These are phyloP conservation scores for Pelargonium nanum DNA, from an alignment of 345 rosid species.

Conservation along the genomic window DNA sequence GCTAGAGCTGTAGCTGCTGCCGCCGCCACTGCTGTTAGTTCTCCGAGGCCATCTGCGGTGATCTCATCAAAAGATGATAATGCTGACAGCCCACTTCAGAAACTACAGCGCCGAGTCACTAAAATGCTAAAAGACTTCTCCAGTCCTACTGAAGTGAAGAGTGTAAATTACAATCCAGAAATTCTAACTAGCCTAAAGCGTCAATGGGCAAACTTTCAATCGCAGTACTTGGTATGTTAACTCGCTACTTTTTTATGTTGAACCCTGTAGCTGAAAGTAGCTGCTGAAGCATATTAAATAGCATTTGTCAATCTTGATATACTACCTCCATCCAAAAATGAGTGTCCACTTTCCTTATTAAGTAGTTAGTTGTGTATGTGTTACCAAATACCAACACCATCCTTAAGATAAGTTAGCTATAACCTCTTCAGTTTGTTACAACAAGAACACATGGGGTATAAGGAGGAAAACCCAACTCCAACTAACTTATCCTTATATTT, in stretches of 20 bases:
- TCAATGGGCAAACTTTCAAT: conserved; percentile 84
- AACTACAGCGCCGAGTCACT: conserved; percentile 53
- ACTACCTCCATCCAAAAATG: too few relatives aligned
- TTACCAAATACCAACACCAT: too few relatives aligned
- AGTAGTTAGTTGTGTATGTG: too few relatives aligned
- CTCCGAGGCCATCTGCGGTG: conserved; percentile 80
- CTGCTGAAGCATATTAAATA: background rate
- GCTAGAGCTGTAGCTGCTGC: conserved; percentile 66
- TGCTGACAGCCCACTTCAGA: conserved; percentile 51
- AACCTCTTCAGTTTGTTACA: too few relatives aligned
- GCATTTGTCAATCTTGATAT: too few relatives aligned
- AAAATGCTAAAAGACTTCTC: conserved; percentile 65
- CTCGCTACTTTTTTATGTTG: background rate
- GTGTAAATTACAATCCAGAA: conserved; percentile 68
- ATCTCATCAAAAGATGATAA: conserved; percentile 62
- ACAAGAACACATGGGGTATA: too few relatives aligned
- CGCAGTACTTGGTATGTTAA: conserved; percentile 65
- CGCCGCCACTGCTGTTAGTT: conserved; percentile 55
- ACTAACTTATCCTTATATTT: too few relatives aligned
- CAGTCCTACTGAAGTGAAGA: conserved; percentile 46
- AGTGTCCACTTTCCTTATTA: too few relatives aligned
- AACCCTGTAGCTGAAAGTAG: background rate
- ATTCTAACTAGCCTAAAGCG: conserved; percentile 92
- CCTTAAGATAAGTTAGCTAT: too few relatives aligned
- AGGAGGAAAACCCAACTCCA: too few relatives aligned